A percentile compares a stretch with the other conserved stretches of the same genome.
Evolutionary conservation across 306 rosid species (phyloP).

Genomic region (Styphnolobium japonicum): DNA sequence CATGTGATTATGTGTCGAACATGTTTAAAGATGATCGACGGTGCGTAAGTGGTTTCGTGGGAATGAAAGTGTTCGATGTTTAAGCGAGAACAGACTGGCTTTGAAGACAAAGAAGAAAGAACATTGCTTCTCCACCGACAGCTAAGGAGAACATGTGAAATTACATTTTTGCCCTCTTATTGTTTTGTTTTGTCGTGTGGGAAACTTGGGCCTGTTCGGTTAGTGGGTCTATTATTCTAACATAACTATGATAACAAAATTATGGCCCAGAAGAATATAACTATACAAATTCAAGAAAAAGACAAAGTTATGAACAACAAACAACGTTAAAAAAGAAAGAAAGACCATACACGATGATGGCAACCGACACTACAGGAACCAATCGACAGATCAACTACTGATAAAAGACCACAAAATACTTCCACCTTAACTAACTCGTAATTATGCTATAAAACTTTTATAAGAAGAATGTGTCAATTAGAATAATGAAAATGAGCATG

Average conservation of each 20-base stretch:
- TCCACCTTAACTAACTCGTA: too few species aligned
- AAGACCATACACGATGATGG: neutral
- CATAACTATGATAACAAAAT: neutral
- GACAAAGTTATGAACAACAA: neutral
- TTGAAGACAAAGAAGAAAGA: conserved; percentile 31
- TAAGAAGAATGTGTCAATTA: too few species aligned
- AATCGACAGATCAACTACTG: neutral
- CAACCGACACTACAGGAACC: conserved; percentile 16
- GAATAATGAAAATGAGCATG: too few species aligned
- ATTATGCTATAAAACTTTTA: too few species aligned
- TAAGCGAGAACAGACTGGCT: conserved; percentile 47
- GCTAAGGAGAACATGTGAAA: neutral
- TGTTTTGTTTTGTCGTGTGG: neutral
- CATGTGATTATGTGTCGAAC: conserved; percentile 23
- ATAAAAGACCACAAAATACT: too few species aligned
- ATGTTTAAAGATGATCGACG: neutral
- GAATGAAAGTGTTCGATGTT: conserved; percentile 15
- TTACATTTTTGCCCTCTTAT: conserved; percentile 1
- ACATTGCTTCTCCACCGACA: conserved; percentile 44
- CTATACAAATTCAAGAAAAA: too few species aligned
- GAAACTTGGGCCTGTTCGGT: neutral
- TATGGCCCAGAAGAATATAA: too few species aligned
- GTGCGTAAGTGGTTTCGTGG: neutral
- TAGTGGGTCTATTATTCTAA: neutral
- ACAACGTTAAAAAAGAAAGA: neutral